These are phyloP conservation scores for Boletus reticulatus DNA, from an alignment of 768 basidiomycete species.

Conservation along the genomic window DNA sequence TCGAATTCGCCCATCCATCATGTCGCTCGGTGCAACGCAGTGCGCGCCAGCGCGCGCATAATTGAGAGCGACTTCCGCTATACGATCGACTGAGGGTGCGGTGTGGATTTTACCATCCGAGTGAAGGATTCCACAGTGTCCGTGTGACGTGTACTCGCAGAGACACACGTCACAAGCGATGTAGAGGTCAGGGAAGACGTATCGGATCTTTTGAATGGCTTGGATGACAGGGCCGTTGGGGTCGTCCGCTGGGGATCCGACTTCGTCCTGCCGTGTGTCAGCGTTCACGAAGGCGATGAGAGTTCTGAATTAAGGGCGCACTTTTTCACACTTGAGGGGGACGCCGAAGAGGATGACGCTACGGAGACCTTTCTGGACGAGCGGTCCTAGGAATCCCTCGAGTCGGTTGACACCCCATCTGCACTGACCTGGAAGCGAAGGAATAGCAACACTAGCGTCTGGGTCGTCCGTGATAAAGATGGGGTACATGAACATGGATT, in stretches of 20 bases:
- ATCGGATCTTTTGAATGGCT: slow-evolving; percentile 77
- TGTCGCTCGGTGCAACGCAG: slow-evolving; percentile 97
- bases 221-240: slow-evolving; percentile 88
- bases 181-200: slow-evolving; percentile 80
- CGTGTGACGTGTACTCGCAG: slow-evolving; percentile 99
- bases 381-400: slow-evolving; percentile 80
- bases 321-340: slow-evolving; percentile 77
- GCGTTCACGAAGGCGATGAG: neutral
- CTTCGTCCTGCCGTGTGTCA: slow-evolving; percentile 54
- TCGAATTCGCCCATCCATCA: slow-evolving; percentile 97
- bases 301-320: slow-evolving; percentile 25
- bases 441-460: slow-evolving; percentile 74
- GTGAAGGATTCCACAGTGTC: slow-evolving; percentile 87
- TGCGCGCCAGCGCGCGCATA: slow-evolving; percentile 97
- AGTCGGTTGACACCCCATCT: slow-evolving; percentile 95
- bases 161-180: slow-evolving; percentile 96
- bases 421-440: slow-evolving; percentile 79
- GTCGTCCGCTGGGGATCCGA: slow-evolving; percentile 90
- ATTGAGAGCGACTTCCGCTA: slow-evolving; percentile 87
- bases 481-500: slow-evolving; percentile 98
- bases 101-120: slow-evolving; percentile 76
- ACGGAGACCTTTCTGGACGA: slow-evolving; percentile 85
- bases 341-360: slow-evolving; percentile 97
- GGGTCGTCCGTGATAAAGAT: slow-evolving; percentile 98
- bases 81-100: slow-evolving; percentile 75